phyloP scores from a whole-genome alignment of 2,329 filamentous ascomycete species.

The Penicillium sp. region DNA sequence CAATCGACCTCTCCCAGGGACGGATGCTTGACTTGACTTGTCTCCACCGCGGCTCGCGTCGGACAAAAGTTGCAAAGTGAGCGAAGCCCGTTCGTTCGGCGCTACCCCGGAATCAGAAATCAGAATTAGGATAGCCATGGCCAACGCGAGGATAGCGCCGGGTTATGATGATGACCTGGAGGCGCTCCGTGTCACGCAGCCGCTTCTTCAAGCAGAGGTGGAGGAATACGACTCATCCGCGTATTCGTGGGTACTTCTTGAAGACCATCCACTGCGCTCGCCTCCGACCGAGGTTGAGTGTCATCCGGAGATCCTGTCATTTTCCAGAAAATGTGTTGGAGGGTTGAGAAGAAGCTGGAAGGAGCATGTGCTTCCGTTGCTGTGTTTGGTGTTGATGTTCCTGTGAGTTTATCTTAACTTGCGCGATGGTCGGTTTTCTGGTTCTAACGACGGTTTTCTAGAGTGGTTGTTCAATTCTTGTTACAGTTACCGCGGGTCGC shows the following conservation, averaged over 20 bases:
- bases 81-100: not conserved
- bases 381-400: slow-evolving; percentile 32
- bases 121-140: slow-evolving; percentile 12
- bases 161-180: not conserved
- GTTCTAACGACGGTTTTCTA: slow-evolving; percentile 11
- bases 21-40: not conserved
- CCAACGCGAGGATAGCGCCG: not conserved
- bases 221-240: slow-evolving; percentile 20
- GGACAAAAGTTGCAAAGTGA: not conserved
- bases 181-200: slow-evolving; percentile 3
- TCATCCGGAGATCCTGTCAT: slow-evolving; percentile 31
- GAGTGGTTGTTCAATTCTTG: slow-evolving; percentile 29
- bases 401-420: slow-evolving; percentile 21
- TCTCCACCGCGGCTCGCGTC: slow-evolving; percentile 4
- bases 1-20: not conserved
- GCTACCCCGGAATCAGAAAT: not conserved
- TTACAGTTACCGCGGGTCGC: slow-evolving; percentile 25
- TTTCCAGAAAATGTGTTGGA: slow-evolving; percentile 24
- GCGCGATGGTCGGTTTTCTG: not conserved
- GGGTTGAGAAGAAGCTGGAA: slow-evolving; percentile 26
- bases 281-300: slow-evolving; percentile 36
- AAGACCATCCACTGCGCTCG: slow-evolving; percentile 42
- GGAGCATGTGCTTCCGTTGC: slow-evolving; percentile 28
- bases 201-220: slow-evolving; percentile 4
- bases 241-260: slow-evolving; percentile 30